These are phyloP conservation scores for Somion occarium DNA, from an alignment of 1,284 basidiomycete species.

Conservation along the genomic window DNA sequence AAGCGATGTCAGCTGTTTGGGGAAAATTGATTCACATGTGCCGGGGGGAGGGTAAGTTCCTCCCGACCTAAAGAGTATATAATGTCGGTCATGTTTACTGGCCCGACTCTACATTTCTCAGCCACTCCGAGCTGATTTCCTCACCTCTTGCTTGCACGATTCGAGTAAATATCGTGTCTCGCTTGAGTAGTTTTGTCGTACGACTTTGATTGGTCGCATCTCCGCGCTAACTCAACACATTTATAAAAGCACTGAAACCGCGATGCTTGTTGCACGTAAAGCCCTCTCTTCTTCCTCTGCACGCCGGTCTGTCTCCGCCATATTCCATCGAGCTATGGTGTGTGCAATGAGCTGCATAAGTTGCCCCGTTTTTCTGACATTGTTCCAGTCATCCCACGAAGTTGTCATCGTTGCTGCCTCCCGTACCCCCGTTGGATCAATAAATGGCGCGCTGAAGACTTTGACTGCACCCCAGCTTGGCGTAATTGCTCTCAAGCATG, in stretches of 20 bases:
- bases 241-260: constrained; percentile 24
- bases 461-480: constrained; percentile 93
- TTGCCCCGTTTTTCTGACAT: constrained; percentile 4
- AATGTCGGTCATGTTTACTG: background rate
- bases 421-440: constrained; percentile 91
- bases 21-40: constrained; percentile 1
- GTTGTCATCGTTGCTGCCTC: constrained; percentile 94
- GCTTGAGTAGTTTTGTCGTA: constrained; percentile 10
- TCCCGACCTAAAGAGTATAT: constrained; percentile 1
- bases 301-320: constrained; percentile 30
- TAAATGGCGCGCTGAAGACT: constrained; percentile 87
- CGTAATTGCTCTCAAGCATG: constrained; percentile 84
- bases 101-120: constrained; percentile 1
- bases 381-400: constrained; percentile 48
- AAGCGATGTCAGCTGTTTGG: constrained; percentile 2
- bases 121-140: background rate
- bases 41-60: background rate
- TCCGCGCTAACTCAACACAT: constrained; percentile 14
- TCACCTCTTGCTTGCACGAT: background rate
- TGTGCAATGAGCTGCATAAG: constrained; percentile 9
- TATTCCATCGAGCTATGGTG: constrained; percentile 33
- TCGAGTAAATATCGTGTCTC: background rate
- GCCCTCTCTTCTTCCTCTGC: constrained; percentile 33
- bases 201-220: constrained; percentile 13
- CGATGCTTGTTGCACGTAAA: constrained; percentile 34